phyloP scores from a whole-genome alignment of 352 stramenopile species.

The Pythium scleroteichum region DNA sequence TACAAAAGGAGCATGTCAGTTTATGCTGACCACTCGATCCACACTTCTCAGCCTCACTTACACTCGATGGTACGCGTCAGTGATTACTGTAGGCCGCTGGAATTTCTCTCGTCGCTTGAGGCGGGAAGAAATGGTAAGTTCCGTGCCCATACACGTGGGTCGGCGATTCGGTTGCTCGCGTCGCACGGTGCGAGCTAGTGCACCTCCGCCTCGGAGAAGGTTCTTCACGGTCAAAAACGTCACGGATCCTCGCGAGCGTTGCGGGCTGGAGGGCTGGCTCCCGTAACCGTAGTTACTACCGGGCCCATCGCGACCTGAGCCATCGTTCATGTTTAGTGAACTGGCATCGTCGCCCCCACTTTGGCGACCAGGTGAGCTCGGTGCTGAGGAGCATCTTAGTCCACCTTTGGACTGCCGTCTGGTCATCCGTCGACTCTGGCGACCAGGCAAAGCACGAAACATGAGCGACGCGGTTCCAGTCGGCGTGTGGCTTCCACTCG shows the following conservation, averaged over 20 bases:
- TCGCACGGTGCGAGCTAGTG: slow-evolving; percentile 38
- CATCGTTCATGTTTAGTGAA: too few species aligned
- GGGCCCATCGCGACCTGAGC: too few species aligned
- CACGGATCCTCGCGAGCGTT: slow-evolving; percentile 44
- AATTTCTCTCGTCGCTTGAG: slow-evolving; percentile 73
- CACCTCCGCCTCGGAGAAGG: slow-evolving; percentile 52
- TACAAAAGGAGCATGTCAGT: slow-evolving; percentile 16
- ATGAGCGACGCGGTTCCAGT: slow-evolving; percentile 15
- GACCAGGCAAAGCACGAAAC: slow-evolving; percentile 18
- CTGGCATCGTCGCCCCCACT: neutral
- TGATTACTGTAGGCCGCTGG: slow-evolving; percentile 57
- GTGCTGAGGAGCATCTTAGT: slow-evolving; percentile 14
- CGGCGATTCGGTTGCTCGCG: slow-evolving; percentile 35
- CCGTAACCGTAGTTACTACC: neutral
- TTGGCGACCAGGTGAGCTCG: slow-evolving; percentile 5
- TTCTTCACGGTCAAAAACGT: slow-evolving; percentile 64
- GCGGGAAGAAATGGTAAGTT: slow-evolving; percentile 49
- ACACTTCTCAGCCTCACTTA: slow-evolving; percentile 31
- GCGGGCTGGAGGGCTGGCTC: slow-evolving; percentile 18
- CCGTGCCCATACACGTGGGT: slow-evolving; percentile 50
- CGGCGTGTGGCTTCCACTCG: neutral
- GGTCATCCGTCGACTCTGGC: slow-evolving; percentile 18
- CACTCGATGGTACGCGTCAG: slow-evolving; percentile 68
- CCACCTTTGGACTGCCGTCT: slow-evolving; percentile 6
- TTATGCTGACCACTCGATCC: neutral